These are phyloP conservation scores for Nyctanthes arbortristis DNA, from an alignment of 257 asterid genomes.

Conservation along the genomic window DNA sequence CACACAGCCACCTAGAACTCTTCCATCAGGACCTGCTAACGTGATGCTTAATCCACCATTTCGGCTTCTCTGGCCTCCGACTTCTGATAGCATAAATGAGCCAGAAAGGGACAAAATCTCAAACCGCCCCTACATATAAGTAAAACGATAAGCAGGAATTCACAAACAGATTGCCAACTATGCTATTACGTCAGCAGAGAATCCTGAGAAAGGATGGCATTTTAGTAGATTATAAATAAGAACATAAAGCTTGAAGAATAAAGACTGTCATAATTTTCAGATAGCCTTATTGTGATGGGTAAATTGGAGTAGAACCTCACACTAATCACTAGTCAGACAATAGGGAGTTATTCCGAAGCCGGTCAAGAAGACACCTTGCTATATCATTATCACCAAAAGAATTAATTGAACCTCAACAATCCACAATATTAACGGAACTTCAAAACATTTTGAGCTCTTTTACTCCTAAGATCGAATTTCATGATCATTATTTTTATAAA, in stretches of 20 bases:
- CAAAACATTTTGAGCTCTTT: neutral
- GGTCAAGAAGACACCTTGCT: slow-evolving; percentile 1
- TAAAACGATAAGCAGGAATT: neutral
- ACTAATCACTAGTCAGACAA: slow-evolving; percentile 10
- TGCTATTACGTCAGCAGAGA: slow-evolving; percentile 8
- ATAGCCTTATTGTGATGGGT: neutral
- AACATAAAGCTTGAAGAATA: neutral
- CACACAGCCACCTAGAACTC: slow-evolving; percentile 71
- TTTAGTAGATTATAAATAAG: neutral
- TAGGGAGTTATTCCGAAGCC: neutral
- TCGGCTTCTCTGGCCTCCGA: slow-evolving; percentile 52
- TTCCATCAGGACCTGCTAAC: slow-evolving; percentile 65
- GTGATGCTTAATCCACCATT: slow-evolving; percentile 59
- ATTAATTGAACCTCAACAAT: neutral
- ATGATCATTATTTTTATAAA: neutral
- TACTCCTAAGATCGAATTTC: slow-evolving; percentile 6
- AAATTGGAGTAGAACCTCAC: slow-evolving; percentile 1
- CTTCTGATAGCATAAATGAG: slow-evolving; percentile 55
- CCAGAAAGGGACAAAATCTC: slow-evolving; percentile 63
- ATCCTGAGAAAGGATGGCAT: slow-evolving; percentile 3
- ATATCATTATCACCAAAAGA: neutral
- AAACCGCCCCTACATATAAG: slow-evolving; percentile 48
- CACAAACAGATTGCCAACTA: slow-evolving; percentile 5
- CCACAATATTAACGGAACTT: neutral
- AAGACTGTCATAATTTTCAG: neutral